Conservation (phyloP, 2,329 filamentous ascomycete species). For the Lachnellula willkommii region DNA sequence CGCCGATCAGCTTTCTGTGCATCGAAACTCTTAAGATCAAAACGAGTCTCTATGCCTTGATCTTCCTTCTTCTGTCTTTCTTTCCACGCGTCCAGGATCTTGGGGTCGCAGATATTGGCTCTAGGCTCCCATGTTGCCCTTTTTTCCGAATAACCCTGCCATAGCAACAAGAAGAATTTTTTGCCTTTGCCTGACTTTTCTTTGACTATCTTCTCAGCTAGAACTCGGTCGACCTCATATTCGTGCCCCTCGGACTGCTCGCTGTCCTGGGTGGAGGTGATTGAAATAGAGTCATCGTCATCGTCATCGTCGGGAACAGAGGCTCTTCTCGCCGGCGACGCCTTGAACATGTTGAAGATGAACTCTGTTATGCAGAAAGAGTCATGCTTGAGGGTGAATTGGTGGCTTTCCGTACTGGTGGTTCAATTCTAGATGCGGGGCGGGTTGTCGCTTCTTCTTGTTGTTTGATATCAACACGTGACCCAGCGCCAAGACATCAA, state of each 20-base stretch:
- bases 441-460: background rate
- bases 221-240: slow-evolving; percentile 41
- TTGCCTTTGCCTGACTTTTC: slow-evolving; percentile 22
- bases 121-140: slow-evolving; percentile 50
- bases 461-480: no score
- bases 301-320: slow-evolving; percentile 33
- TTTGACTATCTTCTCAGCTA: slow-evolving; percentile 38
- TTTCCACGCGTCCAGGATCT: slow-evolving; percentile 33
- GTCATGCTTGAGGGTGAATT: background rate
- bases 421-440: background rate
- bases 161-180: slow-evolving; percentile 55
- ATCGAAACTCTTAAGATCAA: slow-evolving; percentile 22
- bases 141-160: slow-evolving; percentile 55
- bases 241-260: slow-evolving; percentile 25
- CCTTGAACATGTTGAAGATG: background rate
- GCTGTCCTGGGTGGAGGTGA: slow-evolving; percentile 43
- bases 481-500: no score
- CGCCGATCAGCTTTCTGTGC: slow-evolving; percentile 16
- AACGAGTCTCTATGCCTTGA: slow-evolving; percentile 15
- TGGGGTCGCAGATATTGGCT: slow-evolving; percentile 35
- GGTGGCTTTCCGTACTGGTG: background rate
- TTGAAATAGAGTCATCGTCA: slow-evolving; percentile 49
- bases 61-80: slow-evolving; percentile 19
- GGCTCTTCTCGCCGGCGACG: background rate
- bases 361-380: background rate